Base-by-base conservation (phyloP, 768 basidiomycete genomes). In the Pleurotus djamor region DNA sequence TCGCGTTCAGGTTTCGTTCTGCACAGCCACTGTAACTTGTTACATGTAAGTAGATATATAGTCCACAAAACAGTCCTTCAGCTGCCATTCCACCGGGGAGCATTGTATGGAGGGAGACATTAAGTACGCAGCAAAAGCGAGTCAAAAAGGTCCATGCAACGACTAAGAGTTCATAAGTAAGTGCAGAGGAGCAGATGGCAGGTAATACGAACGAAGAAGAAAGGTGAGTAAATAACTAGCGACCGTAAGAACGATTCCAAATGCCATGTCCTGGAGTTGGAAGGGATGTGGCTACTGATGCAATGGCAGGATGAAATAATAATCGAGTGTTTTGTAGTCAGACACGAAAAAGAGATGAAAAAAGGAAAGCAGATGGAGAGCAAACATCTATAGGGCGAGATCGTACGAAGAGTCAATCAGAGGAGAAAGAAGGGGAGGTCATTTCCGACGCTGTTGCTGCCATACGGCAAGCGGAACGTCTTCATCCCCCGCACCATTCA, bases 391-490 rank as follows among this genome's bases (percentile, higher is more conserved):
- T 50, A 28, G 17, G 12, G 34, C 38, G 54, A 56, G 54, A 56
- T 43, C 54, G 38, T 12, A 44, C 36, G 41, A 32, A 37, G 44
- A 4, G 21, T 2, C 9, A 43, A 48, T 2, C 2, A 48, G 34
- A 32, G 36, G 54, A 43, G 36, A 17, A 56, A 43, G 37, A 56
- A 33, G 44, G 8, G 36, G 43, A 59, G 14, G 13, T 79, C 72
- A 84, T 68, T 79, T 78, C 67, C 85, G 79, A 65, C 83, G 86
- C 67, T 87, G 89, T 67, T 88, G 89, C 70, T 92, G 89, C 79
- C 85, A 92, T 58, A 91, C 71, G 16, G 92, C 90, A 50, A 94
- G 76, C 16, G 91, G 91, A 41, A 91, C 74, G 67, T 93, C 91
- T 68, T 93, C 91, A 66, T 92, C 91, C 67, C 75, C 75, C 44